phyloP scores from a whole-genome alignment of 2,329 filamentous ascomycete species.

The Alternaria longipes region DNA sequence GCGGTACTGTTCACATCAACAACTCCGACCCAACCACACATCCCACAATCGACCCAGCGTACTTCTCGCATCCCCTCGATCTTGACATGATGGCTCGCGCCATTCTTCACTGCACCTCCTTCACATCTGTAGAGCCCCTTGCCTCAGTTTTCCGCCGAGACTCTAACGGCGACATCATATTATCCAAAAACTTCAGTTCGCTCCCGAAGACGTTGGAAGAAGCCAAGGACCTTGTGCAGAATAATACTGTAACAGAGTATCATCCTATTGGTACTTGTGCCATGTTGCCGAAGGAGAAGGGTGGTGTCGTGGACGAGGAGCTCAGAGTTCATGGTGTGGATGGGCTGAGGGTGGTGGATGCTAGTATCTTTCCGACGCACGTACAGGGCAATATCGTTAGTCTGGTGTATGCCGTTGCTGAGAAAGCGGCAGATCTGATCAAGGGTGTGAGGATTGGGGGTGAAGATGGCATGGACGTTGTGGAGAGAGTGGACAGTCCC shows the following conservation, averaged over 20 bases:
- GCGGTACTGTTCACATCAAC: constrained; percentile 52
- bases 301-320: constrained; percentile 43
- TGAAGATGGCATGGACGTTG: not conserved
- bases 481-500: not conserved
- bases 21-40: constrained; percentile 40
- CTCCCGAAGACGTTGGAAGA: constrained; percentile 25
- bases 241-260: constrained; percentile 30
- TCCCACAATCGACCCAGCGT: constrained; percentile 54
- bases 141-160: not conserved
- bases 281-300: constrained; percentile 40
- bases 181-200: constrained; percentile 20
- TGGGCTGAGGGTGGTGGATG: constrained; percentile 42
- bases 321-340: constrained; percentile 42
- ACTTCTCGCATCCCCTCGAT: constrained; percentile 57
- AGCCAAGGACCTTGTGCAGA: constrained; percentile 21
- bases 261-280: constrained; percentile 48
- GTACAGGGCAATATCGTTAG: constrained; percentile 30
- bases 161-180: constrained; percentile 1
- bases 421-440: constrained; percentile 40
- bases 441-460: constrained; percentile 12
- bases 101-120: constrained; percentile 27
- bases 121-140: constrained; percentile 6
- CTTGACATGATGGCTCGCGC: constrained; percentile 52
- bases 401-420: constrained; percentile 39
- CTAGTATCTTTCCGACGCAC: constrained; percentile 37